Evolutionary conservation across 2,329 filamentous ascomycete genomes (phyloP).

Genomic region (Fusarium sp.): DNA sequence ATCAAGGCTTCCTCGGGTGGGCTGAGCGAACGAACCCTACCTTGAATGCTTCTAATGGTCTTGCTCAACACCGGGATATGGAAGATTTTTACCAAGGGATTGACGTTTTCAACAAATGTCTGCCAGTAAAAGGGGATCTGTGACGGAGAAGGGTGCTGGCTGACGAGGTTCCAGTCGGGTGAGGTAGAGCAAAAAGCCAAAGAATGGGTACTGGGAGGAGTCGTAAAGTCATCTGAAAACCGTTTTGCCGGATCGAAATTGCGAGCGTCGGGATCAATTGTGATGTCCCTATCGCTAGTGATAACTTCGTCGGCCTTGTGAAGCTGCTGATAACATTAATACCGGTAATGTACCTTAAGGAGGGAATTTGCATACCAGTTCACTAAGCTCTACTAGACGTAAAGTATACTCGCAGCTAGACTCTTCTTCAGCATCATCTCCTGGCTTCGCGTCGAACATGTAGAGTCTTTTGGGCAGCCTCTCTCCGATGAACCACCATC

Average conservation of each 20-base stretch:
- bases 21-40: neutral
- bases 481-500: slow-evolving; percentile 18
- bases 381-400: slow-evolving; percentile 1
- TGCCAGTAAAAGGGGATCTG: slow-evolving; percentile 29
- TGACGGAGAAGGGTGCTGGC: slow-evolving; percentile 17
- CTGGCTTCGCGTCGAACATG: neutral
- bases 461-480: slow-evolving; percentile 10
- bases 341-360: neutral
- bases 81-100: slow-evolving; percentile 25
- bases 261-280: slow-evolving; percentile 3
- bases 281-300: slow-evolving; percentile 1
- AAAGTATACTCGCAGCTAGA: slow-evolving; percentile 6
- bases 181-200: slow-evolving; percentile 5
- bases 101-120: slow-evolving; percentile 26
- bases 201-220: neutral
- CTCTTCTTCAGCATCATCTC: neutral
- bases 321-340: neutral
- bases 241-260: slow-evolving; percentile 14
- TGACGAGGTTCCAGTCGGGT: neutral
- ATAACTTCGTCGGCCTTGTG: neutral
- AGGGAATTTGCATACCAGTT: slow-evolving; percentile 6
- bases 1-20: slow-evolving; percentile 23
- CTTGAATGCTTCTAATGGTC: slow-evolving; percentile 16
- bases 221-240: slow-evolving; percentile 2
- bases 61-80: slow-evolving; percentile 19